These are phyloP conservation scores for Phialemonium atrogriseum DNA, from an alignment of 2,329 filamentous ascomycete genomes.

Conservation along the genomic window DNA sequence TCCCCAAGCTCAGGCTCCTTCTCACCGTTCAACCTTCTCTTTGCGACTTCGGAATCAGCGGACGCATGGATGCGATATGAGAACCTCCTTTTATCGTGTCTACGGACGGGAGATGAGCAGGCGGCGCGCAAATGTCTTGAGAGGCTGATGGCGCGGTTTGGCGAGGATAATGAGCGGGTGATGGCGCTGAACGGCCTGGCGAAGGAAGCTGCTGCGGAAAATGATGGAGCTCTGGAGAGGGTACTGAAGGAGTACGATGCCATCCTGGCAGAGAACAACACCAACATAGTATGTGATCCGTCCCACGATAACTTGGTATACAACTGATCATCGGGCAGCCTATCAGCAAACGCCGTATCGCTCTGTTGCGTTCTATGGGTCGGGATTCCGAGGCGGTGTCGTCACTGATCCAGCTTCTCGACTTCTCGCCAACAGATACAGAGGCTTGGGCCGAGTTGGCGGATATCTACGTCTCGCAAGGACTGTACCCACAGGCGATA, in stretches of 20 bases:
- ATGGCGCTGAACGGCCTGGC: slow-evolving; percentile 77
- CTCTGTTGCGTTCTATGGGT: slow-evolving; percentile 68
- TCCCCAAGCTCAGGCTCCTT: slow-evolving; percentile 45
- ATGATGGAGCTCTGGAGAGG: slow-evolving; percentile 54
- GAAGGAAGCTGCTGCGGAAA: slow-evolving; percentile 71
- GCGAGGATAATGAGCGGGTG: slow-evolving; percentile 73
- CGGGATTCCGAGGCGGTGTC: slow-evolving; percentile 64
- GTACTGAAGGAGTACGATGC: slow-evolving; percentile 73
- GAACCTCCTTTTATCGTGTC: slow-evolving; percentile 74
- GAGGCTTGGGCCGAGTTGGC: slow-evolving; percentile 91
- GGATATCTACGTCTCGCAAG: slow-evolving; percentile 76
- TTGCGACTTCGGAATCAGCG: slow-evolving; percentile 57
- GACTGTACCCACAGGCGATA: slow-evolving; percentile 72
- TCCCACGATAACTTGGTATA: background rate
- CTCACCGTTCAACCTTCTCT: slow-evolving; percentile 44
- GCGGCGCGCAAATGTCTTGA: slow-evolving; percentile 69
- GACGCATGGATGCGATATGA: slow-evolving; percentile 83
- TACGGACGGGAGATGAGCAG: slow-evolving; percentile 75
- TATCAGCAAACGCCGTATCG: slow-evolving; percentile 75
- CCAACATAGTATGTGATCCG: slow-evolving; percentile 63
- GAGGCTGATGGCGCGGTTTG: slow-evolving; percentile 72
- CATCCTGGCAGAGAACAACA: slow-evolving; percentile 62
- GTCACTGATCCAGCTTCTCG: slow-evolving; percentile 66
- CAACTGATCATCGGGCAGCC: slow-evolving; percentile 45
- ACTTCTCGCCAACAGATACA: slow-evolving; percentile 79